These are phyloP conservation scores for Telopea speciosissima DNA, from an alignment of 177 flowering plant genomes.

Conservation along the genomic window DNA sequence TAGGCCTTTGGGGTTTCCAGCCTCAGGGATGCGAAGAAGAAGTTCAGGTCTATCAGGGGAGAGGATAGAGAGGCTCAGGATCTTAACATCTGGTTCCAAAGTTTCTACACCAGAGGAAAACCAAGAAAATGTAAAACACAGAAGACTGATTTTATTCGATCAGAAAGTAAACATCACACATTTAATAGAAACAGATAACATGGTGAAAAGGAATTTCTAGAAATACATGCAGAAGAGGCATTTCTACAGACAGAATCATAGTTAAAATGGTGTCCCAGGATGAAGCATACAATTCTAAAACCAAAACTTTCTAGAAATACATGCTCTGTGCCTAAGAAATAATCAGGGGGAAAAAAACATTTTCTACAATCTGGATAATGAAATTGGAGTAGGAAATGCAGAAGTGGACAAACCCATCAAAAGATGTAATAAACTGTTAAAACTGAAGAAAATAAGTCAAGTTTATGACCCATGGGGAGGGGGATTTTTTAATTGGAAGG, in stretches of 20 bases:
- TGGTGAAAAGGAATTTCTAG: no score
- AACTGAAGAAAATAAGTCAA: no score
- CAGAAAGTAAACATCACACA: not conserved
- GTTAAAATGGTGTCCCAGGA: not conserved
- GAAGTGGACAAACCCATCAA: no score
- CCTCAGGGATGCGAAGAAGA: constrained; percentile 24
- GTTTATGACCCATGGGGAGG: no score
- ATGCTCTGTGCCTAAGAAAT: no score
- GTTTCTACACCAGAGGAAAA: constrained; percentile 19
- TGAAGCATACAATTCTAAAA: no score
- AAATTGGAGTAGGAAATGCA: no score
- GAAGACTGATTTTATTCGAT: not conserved
- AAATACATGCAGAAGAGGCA: not conserved
- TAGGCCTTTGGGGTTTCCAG: constrained; percentile 24
- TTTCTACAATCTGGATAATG: no score
- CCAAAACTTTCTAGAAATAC: no score
- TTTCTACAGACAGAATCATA: not conserved
- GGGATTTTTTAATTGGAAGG: no score
- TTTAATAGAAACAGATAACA: not conserved
- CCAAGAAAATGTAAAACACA: not conserved
- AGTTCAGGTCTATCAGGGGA: constrained; percentile 21
- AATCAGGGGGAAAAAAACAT: no score
- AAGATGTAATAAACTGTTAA: no score
- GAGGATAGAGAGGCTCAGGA: constrained; percentile 24
- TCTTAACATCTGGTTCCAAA: constrained; percentile 32